Evolutionary conservation across 2,329 filamentous ascomycete genomes (phyloP).

Genomic region (Penicillium nordicum): DNA sequence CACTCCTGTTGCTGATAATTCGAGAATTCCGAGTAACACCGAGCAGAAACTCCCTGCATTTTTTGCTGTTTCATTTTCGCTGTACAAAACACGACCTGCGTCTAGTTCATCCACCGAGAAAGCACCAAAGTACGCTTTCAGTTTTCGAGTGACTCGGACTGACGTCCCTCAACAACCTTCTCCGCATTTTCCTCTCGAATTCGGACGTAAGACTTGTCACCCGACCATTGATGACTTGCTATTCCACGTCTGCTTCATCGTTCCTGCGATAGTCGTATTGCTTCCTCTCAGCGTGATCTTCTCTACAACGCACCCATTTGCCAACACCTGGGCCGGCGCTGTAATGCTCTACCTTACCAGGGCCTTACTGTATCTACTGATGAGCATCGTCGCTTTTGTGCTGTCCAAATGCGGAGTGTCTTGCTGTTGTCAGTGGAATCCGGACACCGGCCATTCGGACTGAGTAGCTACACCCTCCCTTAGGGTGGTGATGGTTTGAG

Average conservation of each 20-base stretch:
- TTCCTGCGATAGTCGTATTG: slow-evolving; percentile 12
- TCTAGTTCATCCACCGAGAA: background rate
- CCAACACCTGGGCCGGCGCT: slow-evolving; percentile 7
- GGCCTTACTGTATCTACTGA: slow-evolving; percentile 3
- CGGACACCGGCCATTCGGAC: background rate
- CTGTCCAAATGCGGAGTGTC: slow-evolving; percentile 3
- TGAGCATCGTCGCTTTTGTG: background rate
- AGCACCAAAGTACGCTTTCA: background rate
- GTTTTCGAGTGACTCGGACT: background rate
- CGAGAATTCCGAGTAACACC: background rate
- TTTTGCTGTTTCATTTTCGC: background rate
- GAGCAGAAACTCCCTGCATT: background rate
- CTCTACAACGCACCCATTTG: background rate
- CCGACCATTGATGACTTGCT: slow-evolving; percentile 12
- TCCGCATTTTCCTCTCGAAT: background rate
- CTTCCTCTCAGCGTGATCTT: slow-evolving; percentile 7
- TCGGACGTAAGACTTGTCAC: background rate
- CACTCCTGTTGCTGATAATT: background rate
- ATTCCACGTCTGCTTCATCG: slow-evolving; percentile 11
- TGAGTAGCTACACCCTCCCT: background rate
- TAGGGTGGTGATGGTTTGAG: background rate
- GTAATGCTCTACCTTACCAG: slow-evolving; percentile 3
- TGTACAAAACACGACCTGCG: background rate
- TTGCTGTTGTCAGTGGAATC: background rate
- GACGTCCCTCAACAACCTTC: background rate